These are phyloP conservation scores for Sugiyamaella americana DNA, from an alignment of 805 yeast genomes.

Conservation along the genomic window DNA sequence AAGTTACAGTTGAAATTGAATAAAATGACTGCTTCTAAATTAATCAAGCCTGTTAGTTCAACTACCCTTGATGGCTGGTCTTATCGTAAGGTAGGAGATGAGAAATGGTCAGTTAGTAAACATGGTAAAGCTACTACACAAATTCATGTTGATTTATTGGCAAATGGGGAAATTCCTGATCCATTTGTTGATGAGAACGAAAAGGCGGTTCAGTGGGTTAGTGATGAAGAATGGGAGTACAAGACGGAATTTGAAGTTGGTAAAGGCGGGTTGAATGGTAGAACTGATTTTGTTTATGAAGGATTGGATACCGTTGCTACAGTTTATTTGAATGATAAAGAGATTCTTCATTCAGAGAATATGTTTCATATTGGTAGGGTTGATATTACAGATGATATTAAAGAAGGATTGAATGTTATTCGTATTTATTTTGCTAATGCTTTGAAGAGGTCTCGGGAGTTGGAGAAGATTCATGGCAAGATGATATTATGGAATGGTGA, in stretches of 20 bases:
- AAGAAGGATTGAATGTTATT: conserved; percentile 29
- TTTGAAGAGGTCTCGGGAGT: conserved; percentile 30
- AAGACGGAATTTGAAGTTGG: conserved; percentile 21
- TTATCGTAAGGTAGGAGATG: conserved; percentile 16
- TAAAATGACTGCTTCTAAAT: too few relatives aligned
- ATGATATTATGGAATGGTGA: conserved; percentile 40
- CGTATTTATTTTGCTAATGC: conserved; percentile 38
- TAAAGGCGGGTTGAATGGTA: too few relatives aligned
- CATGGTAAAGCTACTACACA: conserved; percentile 26
- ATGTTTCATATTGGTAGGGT: conserved; percentile 38
- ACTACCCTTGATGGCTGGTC: conserved; percentile 16
- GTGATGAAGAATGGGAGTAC: conserved; percentile 47
- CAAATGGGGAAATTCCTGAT: conserved; percentile 37
- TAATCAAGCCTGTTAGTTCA: not conserved
- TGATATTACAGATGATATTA: conserved; percentile 25
- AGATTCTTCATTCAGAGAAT: conserved; percentile 37
- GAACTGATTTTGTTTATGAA: conserved; percentile 34
- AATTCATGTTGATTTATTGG: conserved; percentile 40
- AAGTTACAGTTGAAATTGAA: too few relatives aligned
- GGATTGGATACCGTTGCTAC: conserved; percentile 42
- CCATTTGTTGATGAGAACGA: conserved; percentile 44
- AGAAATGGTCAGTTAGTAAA: conserved; percentile 15
- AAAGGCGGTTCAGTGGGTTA: conserved; percentile 44
- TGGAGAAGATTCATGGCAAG: conserved; percentile 32
- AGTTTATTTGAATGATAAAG: conserved; percentile 36